Evolutionary conservation across 441 rosid species (phyloP).

Genomic region (Jatropha podagrica): DNA sequence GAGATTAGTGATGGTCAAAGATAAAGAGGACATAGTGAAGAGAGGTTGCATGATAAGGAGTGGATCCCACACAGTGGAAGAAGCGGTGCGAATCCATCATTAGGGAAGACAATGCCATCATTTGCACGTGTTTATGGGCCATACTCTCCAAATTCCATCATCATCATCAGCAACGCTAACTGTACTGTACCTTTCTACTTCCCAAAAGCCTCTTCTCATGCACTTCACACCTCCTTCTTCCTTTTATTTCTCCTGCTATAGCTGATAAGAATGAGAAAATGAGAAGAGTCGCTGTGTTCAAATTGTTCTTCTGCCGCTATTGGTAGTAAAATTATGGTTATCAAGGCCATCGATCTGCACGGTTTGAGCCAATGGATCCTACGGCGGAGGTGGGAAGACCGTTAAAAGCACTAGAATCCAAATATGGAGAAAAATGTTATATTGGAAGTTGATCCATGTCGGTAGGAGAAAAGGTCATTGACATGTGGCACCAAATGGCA

Average conservation of each 20-base stretch:
- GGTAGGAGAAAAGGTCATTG: background rate
- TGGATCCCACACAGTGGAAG: slow-evolving; percentile 63
- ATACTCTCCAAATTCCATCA: slow-evolving; percentile 19
- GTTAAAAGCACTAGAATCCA: background rate
- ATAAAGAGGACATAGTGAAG: slow-evolving; percentile 21
- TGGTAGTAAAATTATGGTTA: background rate
- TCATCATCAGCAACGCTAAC: background rate
- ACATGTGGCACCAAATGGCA: background rate
- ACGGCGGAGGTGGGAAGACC: background rate
- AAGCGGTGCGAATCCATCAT: slow-evolving; percentile 76
- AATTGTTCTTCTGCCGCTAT: background rate
- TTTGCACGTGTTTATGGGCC: slow-evolving; percentile 76
- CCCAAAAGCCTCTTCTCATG: background rate
- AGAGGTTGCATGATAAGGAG: slow-evolving; percentile 29
- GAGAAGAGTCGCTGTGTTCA: background rate
- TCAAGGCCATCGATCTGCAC: no score
- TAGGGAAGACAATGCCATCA: slow-evolving; percentile 63
- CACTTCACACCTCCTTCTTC: background rate
- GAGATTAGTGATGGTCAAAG: slow-evolving; percentile 30
- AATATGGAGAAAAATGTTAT: background rate
- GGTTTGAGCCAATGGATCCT: background rate
- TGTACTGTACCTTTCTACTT: background rate
- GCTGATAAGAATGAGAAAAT: background rate
- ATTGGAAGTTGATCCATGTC: slow-evolving; percentile 6
- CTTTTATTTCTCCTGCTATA: no score